Evolutionary conservation across 1,139 yeast genomes (phyloP).

Genomic region (Pichia sp.): DNA sequence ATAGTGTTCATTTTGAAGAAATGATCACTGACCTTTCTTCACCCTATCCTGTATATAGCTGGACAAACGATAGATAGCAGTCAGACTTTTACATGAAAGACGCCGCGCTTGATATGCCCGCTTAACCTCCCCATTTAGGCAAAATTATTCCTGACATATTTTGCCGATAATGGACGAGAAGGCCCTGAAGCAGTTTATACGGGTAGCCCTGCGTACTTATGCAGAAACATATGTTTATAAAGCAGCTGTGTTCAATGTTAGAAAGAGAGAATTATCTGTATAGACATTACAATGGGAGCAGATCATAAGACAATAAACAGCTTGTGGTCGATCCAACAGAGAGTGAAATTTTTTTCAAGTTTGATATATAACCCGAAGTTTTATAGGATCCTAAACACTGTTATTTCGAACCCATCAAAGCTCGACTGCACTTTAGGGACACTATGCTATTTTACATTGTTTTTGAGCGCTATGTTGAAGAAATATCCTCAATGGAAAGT

Average conservation of each 20-base stretch:
- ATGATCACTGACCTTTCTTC: neutral
- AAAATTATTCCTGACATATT: neutral
- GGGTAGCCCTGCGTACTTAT: neutral
- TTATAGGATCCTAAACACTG: constrained; percentile 26
- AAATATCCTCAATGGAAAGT: constrained; percentile 18
- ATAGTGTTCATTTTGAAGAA: constrained; percentile 30
- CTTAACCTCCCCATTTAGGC: neutral
- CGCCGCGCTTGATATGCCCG: neutral
- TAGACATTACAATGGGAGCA: neutral
- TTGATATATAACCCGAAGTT: constrained; percentile 25
- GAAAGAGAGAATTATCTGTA: neutral
- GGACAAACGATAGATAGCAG: neutral
- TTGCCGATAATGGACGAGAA: neutral
- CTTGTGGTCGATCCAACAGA: neutral
- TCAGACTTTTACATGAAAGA: neutral
- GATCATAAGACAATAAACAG: neutral
- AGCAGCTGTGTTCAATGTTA: neutral
- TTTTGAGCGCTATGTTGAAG: constrained; percentile 28
- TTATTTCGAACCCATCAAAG: constrained; percentile 25
- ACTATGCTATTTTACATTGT: constrained; percentile 29
- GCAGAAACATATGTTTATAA: neutral
- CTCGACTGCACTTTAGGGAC: constrained; percentile 32
- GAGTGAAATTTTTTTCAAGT: constrained; percentile 36
- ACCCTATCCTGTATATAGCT: neutral
- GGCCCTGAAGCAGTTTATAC: neutral